A percentile compares a stretch with the other conserved stretches of the same genome.
Conservation (phyloP, 1,284 basidiomycete genomes). For the Cutaneotrichosporon cavernicola region DNA sequence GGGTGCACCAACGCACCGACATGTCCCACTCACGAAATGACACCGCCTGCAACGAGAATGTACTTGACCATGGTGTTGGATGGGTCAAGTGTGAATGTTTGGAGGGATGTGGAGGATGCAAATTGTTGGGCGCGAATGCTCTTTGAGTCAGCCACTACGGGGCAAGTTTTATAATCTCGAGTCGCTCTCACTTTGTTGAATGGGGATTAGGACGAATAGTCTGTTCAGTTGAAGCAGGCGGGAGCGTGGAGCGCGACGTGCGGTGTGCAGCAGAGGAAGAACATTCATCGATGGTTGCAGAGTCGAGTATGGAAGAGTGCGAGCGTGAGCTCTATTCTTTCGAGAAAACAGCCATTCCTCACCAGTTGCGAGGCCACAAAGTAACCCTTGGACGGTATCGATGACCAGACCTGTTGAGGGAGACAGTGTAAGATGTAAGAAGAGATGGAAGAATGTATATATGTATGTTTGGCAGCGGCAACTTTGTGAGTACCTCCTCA, state of each 20-base stretch:
- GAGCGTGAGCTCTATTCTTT: slow-evolving; percentile 9
- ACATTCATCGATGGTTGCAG: slow-evolving; percentile 1
- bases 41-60: slow-evolving; percentile 85
- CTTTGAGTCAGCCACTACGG: neutral
- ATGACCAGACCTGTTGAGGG: slow-evolving; percentile 2
- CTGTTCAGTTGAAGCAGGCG: neutral
- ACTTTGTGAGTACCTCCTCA: neutral
- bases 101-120: slow-evolving; percentile 8
- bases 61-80: slow-evolving; percentile 62
- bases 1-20: neutral
- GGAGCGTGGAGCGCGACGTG: neutral
- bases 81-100: neutral
- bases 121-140: neutral
- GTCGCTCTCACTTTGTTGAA: neutral
- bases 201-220: neutral
- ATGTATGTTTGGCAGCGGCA: neutral
- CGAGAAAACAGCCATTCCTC: slow-evolving; percentile 1
- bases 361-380: slow-evolving; percentile 5
- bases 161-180: neutral
- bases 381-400: neutral
- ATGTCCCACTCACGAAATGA: slow-evolving; percentile 60
- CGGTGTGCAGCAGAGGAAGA: slow-evolving; percentile 3
- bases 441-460: neutral
- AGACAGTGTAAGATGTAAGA: slow-evolving; percentile 1
- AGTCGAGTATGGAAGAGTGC: neutral